Evolutionary conservation across 2,329 filamentous ascomycete species (phyloP), one percentile per base, ranked within the genome.

Genomic region (Fusarium chuoi): DNA sequence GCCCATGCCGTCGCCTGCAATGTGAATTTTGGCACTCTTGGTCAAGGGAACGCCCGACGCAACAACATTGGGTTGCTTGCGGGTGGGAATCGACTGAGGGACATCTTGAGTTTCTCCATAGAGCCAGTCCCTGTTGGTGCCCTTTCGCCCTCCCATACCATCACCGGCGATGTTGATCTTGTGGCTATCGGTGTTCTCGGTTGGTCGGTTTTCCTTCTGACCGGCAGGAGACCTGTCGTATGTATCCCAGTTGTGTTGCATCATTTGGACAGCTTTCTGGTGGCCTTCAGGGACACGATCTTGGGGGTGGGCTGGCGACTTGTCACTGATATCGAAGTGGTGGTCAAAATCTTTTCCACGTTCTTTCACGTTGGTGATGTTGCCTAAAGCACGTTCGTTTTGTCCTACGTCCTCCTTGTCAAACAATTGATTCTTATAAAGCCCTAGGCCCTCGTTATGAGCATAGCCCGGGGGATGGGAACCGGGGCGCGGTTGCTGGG

Each of bases 361-460:
- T 81, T 92, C 89, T 79, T 91, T 90, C 65, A 91, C 87, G 82
- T 96, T 94, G 70, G 92, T 93, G 64, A 94, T 90, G 77, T 91
- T 90, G 55, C 88, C 88, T 17, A 94, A 86, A 15, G 91, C 82
- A 20, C 84, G 77, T 56, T 84, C 82, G 5, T 77, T 82, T 20
- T 84, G 78, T 36, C 79, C 82, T 44, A 78, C 79, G 48, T 87
- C 87, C 39, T 90, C 88, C 55, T 90, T 88, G 66, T 89, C 87
- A 79, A 92, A 92, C 39, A 96, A 80, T 67, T 93, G 91, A 82
- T 96, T 93, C 78, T 94, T 88, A 85, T 97, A 97, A 49, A 97
- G 86, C 35, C 81, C 79, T 48, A 92, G 85, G 12, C 92, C 92
- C 64, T 89, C 90, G 82, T 94, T 94, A 65, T 91, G 88, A 42